phyloP scores from a whole-genome alignment of 2,329 filamentous ascomycete species.

The Trichoderma sp. region DNA sequence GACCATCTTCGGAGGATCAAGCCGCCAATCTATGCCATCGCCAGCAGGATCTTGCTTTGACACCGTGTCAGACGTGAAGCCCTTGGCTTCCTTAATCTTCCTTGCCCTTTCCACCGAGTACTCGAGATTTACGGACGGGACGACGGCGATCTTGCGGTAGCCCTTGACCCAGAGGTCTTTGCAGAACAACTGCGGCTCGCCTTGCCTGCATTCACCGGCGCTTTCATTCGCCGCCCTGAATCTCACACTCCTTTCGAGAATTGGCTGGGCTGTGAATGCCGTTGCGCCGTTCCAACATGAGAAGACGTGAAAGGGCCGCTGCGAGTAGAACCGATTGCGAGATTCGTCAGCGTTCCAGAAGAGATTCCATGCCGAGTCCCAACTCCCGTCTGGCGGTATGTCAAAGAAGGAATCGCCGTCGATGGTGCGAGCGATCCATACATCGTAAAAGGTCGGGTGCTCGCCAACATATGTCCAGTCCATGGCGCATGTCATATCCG shows the following conservation, averaged over 20 bases:
- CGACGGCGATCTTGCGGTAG: slow-evolving; percentile 55
- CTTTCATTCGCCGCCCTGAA: slow-evolving; percentile 40
- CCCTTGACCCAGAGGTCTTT: slow-evolving; percentile 59
- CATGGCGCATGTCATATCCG: slow-evolving; percentile 61
- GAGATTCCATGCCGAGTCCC: slow-evolving; percentile 53
- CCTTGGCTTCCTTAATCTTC: slow-evolving; percentile 53
- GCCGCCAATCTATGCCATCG: slow-evolving; percentile 47
- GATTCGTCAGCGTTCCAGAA: slow-evolving; percentile 54
- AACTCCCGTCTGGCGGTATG: slow-evolving; percentile 53
- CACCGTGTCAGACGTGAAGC: slow-evolving; percentile 48
- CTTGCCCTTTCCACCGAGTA: slow-evolving; percentile 51
- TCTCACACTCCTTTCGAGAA: slow-evolving; percentile 45
- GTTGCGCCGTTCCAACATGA: slow-evolving; percentile 63
- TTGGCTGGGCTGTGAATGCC: slow-evolving; percentile 51
- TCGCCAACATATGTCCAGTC: slow-evolving; percentile 56
- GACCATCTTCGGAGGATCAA: slow-evolving; percentile 48
- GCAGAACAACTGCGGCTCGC: slow-evolving; percentile 58
- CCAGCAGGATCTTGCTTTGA: slow-evolving; percentile 34
- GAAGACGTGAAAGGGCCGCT: slow-evolving; percentile 60
- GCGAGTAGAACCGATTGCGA: slow-evolving; percentile 38
- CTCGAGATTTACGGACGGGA: slow-evolving; percentile 58
- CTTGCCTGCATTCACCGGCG: slow-evolving; percentile 53
- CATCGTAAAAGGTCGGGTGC: slow-evolving; percentile 48
- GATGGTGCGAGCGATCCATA: slow-evolving; percentile 58
- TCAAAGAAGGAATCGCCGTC: slow-evolving; percentile 59